These are phyloP conservation scores for Pyricularia pennisetigena DNA, from an alignment of 2,329 filamentous ascomycete species.

Conservation along the genomic window DNA sequence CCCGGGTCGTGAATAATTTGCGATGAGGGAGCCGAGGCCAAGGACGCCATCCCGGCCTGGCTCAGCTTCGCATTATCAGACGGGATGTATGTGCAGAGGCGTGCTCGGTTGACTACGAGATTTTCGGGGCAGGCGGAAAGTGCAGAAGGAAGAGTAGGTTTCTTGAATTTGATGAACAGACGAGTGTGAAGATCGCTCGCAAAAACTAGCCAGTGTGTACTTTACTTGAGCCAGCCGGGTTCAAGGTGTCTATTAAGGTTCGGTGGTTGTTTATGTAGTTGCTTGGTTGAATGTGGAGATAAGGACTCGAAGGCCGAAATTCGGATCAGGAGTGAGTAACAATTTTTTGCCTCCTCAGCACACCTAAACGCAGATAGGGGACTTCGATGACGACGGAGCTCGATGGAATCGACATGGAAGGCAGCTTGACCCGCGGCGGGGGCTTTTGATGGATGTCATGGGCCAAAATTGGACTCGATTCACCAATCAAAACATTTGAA, in stretches of 20 bases:
- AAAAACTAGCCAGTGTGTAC: not conserved
- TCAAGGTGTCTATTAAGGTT: not conserved
- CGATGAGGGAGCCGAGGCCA: slow-evolving; percentile 9
- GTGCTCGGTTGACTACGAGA: not conserved
- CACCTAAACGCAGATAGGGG: not conserved
- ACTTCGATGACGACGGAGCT: slow-evolving; percentile 1
- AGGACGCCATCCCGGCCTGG: slow-evolving; percentile 3
- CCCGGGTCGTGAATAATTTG: slow-evolving; percentile 16
- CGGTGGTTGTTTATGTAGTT: not conserved
- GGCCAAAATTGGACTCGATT: not conserved
- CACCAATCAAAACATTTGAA: not conserved
- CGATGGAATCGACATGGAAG: not conserved
- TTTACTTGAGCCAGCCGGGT: not conserved
- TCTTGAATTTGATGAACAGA: not conserved
- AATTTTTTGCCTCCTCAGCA: not conserved
- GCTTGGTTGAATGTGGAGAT: not conserved
- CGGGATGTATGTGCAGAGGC: slow-evolving; percentile 7
- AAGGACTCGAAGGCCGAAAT: not conserved
- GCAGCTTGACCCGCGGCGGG: not conserved
- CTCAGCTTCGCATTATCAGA: slow-evolving; percentile 1
- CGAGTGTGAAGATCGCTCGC: not conserved
- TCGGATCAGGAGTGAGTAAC: not conserved
- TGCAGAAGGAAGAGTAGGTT: not conserved
- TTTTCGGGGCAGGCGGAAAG: not conserved
- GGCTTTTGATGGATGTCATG: not conserved